Conservation (phyloP, 768 basidiomycete genomes). For the Pleurotus salmoneostramineus region DNA sequence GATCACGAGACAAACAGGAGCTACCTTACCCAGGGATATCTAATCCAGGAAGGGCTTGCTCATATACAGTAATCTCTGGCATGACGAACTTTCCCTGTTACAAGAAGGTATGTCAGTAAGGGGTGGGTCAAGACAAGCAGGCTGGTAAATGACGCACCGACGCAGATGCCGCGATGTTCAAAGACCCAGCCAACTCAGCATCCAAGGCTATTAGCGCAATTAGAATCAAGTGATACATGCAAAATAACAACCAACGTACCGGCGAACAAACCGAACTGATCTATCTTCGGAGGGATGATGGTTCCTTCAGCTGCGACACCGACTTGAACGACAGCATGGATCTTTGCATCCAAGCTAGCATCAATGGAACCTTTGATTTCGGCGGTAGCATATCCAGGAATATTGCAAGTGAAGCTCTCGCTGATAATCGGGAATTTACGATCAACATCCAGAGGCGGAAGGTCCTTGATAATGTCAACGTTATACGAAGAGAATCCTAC, state of each 20-base stretch:
- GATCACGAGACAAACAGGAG: background rate
- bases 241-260: background rate
- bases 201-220: conserved; percentile 15
- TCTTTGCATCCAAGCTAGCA: conserved; percentile 15
- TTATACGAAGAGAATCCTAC: conserved; percentile 15
- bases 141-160: conserved; percentile 14
- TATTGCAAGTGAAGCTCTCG: conserved; percentile 13
- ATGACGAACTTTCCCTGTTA: conserved; percentile 22
- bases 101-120: background rate
- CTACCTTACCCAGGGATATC: conserved; percentile 26
- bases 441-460: conserved; percentile 16
- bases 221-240: background rate
- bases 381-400: background rate
- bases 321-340: conserved; percentile 20
- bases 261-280: conserved; percentile 21
- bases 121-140: background rate
- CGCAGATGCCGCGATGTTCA: conserved; percentile 21
- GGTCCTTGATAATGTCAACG: conserved; percentile 10
- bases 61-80: conserved; percentile 24
- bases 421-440: conserved; percentile 16
- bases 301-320: conserved; percentile 22
- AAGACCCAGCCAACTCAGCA: conserved; percentile 22
- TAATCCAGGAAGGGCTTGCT: conserved; percentile 25
- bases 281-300: conserved; percentile 25
- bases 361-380: conserved; percentile 13